These are phyloP conservation scores for Sphagnum fallax DNA, from an alignment of 228 moss, liverwort and hornwort species.

Conservation along the genomic window DNA sequence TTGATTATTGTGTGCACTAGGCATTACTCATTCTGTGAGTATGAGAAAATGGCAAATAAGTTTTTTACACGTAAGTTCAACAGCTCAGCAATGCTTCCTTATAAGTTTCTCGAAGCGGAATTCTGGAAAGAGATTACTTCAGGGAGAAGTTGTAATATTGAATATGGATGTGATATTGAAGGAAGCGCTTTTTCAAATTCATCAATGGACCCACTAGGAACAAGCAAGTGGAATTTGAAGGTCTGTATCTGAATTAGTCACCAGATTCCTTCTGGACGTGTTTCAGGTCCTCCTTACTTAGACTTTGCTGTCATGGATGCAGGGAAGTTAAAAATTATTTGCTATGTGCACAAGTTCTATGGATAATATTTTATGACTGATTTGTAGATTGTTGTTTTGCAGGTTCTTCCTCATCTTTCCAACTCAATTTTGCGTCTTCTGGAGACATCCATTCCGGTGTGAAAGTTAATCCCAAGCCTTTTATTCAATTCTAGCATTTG, in stretches of 20 bases:
- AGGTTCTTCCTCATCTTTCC: conserved; percentile 23
- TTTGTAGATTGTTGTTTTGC: conserved; percentile 1
- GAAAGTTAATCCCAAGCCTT: background rate
- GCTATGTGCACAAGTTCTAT: too few relatives aligned
- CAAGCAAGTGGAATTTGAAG: conserved; percentile 21
- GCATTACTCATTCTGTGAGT: conserved; percentile 33
- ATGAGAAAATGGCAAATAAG: conserved; percentile 46
- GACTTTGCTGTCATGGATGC: too few relatives aligned
- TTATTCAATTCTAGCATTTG: background rate
- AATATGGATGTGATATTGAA: conserved; percentile 42
- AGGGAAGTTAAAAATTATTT: too few relatives aligned
- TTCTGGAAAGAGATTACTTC: conserved; percentile 36
- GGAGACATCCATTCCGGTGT: conserved; percentile 18
- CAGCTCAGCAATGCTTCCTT: conserved; percentile 26
- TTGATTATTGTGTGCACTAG: background rate
- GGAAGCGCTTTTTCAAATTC: conserved; percentile 40
- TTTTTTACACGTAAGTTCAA: conserved; percentile 21
- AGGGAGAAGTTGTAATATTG: conserved; percentile 21
- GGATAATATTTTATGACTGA: too few relatives aligned
- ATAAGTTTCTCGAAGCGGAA: conserved; percentile 27
- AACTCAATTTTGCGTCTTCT: conserved; percentile 24
- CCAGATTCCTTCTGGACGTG: too few relatives aligned
- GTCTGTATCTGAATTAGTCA: background rate
- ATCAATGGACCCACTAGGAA: conserved; percentile 20
- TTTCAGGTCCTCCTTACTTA: too few relatives aligned